Percentiles rank a stretch among this genome's conserved stretches.
phyloP scores from a whole-genome alignment of 1,284 basidiomycete species.

The Somion occarium region DNA sequence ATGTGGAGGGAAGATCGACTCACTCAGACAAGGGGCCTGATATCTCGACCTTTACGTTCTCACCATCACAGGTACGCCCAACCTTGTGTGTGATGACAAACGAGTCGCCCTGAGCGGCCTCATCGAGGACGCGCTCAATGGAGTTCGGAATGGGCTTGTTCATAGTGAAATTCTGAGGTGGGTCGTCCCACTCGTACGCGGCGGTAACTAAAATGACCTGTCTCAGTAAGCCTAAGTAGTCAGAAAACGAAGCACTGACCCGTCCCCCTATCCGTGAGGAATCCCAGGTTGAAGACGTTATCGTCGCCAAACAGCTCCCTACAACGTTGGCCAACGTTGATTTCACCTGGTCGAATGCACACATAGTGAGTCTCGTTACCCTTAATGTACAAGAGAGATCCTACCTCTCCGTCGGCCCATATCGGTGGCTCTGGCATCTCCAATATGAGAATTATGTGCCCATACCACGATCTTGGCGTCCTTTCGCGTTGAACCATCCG shows the following conservation, averaged over 20 bases:
- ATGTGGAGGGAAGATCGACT: slow-evolving; percentile 4
- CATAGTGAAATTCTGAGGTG: slow-evolving; percentile 21
- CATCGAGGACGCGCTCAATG: slow-evolving; percentile 22
- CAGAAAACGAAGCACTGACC: no score
- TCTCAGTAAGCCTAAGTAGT: background rate
- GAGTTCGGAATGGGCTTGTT: slow-evolving; percentile 20
- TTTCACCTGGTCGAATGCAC: no score
- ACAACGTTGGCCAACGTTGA: slow-evolving; percentile 26
- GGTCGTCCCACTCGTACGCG: slow-evolving; percentile 25
- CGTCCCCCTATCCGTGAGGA: slow-evolving; percentile 24
- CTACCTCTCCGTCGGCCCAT: slow-evolving; percentile 24
- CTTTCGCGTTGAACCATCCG: slow-evolving; percentile 4
- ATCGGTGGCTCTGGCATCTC: slow-evolving; percentile 25
- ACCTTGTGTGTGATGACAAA: slow-evolving; percentile 22
- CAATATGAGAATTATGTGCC: slow-evolving; percentile 28
- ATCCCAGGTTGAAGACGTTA: slow-evolving; percentile 25
- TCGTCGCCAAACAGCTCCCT: slow-evolving; percentile 24
- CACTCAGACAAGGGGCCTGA: slow-evolving; percentile 19
- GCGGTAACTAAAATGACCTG: slow-evolving; percentile 26
- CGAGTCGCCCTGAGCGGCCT: slow-evolving; percentile 15
- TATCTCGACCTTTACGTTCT: slow-evolving; percentile 17
- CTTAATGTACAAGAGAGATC: background rate
- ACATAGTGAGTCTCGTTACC: slow-evolving; percentile 2
- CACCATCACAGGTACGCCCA: slow-evolving; percentile 15
- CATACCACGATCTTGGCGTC: slow-evolving; percentile 25